These are phyloP conservation scores for Naumovozyma dairenensis DNA, from an alignment of 805 yeast genomes.

Conservation along the genomic window DNA sequence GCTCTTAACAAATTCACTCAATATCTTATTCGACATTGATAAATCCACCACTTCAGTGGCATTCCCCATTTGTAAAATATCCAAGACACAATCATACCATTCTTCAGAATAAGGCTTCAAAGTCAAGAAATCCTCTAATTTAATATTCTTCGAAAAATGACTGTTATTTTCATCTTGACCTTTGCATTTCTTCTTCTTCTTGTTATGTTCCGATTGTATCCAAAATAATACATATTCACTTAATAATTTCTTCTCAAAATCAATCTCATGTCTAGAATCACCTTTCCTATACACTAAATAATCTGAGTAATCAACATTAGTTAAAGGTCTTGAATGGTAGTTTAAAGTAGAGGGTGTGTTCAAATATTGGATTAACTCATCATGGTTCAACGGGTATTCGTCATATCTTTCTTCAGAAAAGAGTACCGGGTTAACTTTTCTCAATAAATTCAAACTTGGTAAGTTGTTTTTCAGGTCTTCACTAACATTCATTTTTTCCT, in stretches of 20 bases:
- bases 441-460: conserved; percentile 11
- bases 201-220: conserved; percentile 9
- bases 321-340: conserved; percentile 7
- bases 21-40: neutral
- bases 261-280: conserved; percentile 11
- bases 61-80: conserved; percentile 13
- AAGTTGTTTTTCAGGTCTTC: no score
- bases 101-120: conserved; percentile 8
- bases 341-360: conserved; percentile 7
- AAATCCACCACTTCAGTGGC: conserved; percentile 12
- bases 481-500: no score
- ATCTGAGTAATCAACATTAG: conserved; percentile 21
- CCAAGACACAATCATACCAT: conserved; percentile 16
- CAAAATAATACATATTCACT: conserved; percentile 24
- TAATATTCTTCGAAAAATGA: neutral
- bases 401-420: conserved; percentile 18
- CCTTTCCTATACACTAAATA: conserved; percentile 15
- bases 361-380: conserved; percentile 20
- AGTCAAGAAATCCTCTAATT: conserved; percentile 9
- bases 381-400: conserved; percentile 22
- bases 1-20: neutral
- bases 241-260: conserved; percentile 21
- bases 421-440: conserved; percentile 21
- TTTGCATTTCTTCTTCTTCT: no score
- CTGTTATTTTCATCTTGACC: conserved; percentile 2